Conservation (phyloP, 805 yeast species). For the Candida silvicultrix region DNA sequence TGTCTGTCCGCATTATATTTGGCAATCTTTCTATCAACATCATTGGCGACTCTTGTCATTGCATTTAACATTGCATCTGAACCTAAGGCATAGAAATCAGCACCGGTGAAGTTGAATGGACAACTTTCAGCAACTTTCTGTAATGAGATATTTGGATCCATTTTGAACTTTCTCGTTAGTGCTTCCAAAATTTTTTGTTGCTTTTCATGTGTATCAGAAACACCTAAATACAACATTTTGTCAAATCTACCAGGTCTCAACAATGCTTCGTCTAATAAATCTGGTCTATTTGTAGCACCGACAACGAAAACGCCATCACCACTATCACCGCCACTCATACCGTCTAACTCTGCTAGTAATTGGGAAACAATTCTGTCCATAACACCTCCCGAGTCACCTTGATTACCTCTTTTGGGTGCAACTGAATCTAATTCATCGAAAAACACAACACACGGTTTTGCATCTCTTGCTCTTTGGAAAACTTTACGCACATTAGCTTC, state of each 20-base stretch:
- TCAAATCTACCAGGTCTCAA: conserved; percentile 94
- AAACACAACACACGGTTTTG: conserved; percentile 95
- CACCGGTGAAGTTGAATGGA: conserved; percentile 93
- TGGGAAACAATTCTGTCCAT: conserved; percentile 99
- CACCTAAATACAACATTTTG: conserved; percentile 89
- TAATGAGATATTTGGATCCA: conserved; percentile 57
- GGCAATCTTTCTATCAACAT: conserved; percentile 61
- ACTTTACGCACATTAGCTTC: conserved; percentile 96
- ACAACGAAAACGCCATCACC: conserved; percentile 92
- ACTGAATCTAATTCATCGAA: conserved; percentile 97
- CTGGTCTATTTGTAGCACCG: conserved; percentile 98
- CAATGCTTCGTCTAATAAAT: conserved; percentile 87
- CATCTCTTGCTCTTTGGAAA: conserved; percentile 91
- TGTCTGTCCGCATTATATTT: conserved; percentile 39
- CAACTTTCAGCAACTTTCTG: conserved; percentile 56
- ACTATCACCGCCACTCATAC: conserved; percentile 78
- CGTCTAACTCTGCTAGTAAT: conserved; percentile 89
- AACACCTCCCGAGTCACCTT: conserved; percentile 98
- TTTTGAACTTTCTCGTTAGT: conserved; percentile 72
- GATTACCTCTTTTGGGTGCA: conserved; percentile 97
- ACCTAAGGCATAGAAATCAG: conserved; percentile 94
- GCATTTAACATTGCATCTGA: conserved; percentile 96
- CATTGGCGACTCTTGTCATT: conserved; percentile 82
- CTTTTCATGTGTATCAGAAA: conserved; percentile 84
- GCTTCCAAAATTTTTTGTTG: conserved; percentile 85